Evolutionary conservation across 108 stramenopile genomes (phyloP).

Genomic region (Skeletonema grethae): DNA sequence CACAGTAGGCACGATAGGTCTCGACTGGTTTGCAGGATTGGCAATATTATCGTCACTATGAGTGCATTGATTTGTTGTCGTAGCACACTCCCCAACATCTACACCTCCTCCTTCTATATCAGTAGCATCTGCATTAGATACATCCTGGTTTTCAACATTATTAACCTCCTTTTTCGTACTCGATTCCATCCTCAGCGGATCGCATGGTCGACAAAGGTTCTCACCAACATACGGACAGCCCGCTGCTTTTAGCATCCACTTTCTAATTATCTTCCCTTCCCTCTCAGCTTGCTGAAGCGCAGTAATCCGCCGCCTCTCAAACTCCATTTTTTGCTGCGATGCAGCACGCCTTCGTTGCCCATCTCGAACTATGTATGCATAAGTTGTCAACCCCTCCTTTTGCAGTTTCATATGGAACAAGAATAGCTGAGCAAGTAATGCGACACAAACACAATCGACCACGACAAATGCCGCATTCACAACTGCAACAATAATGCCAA

Average conservation of each 20-base stretch:
- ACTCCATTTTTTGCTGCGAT: constrained; percentile 44
- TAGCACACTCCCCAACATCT: not conserved
- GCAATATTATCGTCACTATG: not conserved
- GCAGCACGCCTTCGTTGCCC: constrained; percentile 56
- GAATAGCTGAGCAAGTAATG: constrained; percentile 67
- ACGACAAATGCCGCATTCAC: constrained; percentile 51
- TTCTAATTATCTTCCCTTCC: constrained; percentile 20
- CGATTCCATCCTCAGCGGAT: constrained; percentile 26
- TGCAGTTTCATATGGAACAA: constrained; percentile 77
- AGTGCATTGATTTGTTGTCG: constrained; percentile 3
- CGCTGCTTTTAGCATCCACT: constrained; percentile 25
- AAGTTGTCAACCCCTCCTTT: constrained; percentile 78
- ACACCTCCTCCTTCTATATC: constrained; percentile 7
- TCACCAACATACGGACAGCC: constrained; percentile 32
- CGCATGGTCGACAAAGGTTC: constrained; percentile 24
- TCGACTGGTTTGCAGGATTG: constrained; percentile 1
- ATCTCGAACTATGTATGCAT: constrained; percentile 81
- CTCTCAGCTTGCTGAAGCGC: constrained; percentile 29
- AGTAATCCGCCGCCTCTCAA: constrained; percentile 38
- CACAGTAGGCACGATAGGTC: not conserved
- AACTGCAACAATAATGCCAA: constrained; percentile 37
- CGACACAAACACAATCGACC: constrained; percentile 53
- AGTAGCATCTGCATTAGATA: not conserved
- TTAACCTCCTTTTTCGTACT: constrained; percentile 1
- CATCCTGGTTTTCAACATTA: constrained; percentile 8